Evolutionary conservation across 2,329 filamentous ascomycete species (phyloP), one percentile per base, ranked within the genome.

Genomic region (Trichoderma sp.): DNA sequence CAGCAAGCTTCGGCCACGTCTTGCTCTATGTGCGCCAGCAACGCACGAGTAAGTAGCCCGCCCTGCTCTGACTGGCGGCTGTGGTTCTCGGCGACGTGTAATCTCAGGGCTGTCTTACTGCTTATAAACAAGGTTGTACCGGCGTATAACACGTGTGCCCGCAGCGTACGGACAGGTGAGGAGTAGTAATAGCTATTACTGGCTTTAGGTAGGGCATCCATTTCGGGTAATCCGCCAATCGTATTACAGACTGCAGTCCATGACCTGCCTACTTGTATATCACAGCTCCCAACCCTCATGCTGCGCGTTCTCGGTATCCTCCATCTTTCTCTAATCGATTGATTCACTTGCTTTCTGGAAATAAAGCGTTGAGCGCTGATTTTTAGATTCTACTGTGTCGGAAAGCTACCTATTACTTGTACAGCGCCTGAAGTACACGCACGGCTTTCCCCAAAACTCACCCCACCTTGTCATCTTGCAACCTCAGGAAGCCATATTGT

Each of bases 361-460:
- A 59, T 39, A 59, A 7, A 21, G 64, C 55, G 64, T 67, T 67
- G 64, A 67, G 55, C 55, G 64, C 66, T 64, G 28, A 24, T 21
- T 43, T 49, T 69, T 72, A 69, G 68, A 72, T 72, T 70, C 68
- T 70, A 68, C 65, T 66, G 59, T 51, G 66, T 68, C 59, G 39
- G 18, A 5, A 32, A 46, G 30, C 39, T n/a, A 46, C 24, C 39
- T n/a, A 43, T 43, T 43, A 4, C 28, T 43, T 26, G 32, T 21
- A 51, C 30, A 18, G 4, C 39, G 0, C 39, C 3, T 43, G 39
- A n/a, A 43, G 39, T 52, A 46, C 37, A 34, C 32, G 32, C n/a
- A 49, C 39, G 21, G 49, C 60, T 21, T 64, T 21, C 24, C 49
- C 59, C 49, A 52, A 37, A 16, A 14, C 59, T 64, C n/a, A 43